Evolutionary conservation across 805 yeast genomes (phyloP), one percentile per base, ranked within the genome.

Genomic region (Kuraishia cidri): DNA sequence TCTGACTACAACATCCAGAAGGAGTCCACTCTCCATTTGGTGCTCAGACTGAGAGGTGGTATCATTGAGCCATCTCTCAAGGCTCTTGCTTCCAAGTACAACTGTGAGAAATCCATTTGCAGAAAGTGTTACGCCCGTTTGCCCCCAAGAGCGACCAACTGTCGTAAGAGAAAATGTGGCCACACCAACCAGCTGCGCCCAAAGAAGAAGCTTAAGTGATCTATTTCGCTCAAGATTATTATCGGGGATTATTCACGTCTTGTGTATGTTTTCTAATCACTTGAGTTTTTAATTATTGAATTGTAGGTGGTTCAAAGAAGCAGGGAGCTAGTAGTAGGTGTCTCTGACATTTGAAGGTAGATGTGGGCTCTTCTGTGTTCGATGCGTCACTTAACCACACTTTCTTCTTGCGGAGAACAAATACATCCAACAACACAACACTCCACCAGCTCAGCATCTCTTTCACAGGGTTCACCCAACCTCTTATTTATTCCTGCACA

Each of bases 131-230:
- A 92, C 82, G 97, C 98, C 60, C 92, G 98, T 80, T 88, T 92
- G 65, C 98, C 98, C 64, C 96, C 98, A 73, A 94, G 97, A 84
- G 98, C 98, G 59, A 92, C 97, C 72, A 92, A 92, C 96, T 92
- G 98, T 82, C 87, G 98, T 79, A 92, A 92, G 97, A 87, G 97
- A 86, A 92, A 92, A 82, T 92, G 98, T 75, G 98, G 98, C 64
- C 98, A 92, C 94, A 78, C 96, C 68, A 92, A 92, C 81, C 98
- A 92, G 79, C 85, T 92, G 72, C 87, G 98, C 79, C 97, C 97
- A 74, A 92, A 90, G 94, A 90, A 90, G 94, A 90, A 90, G 88
- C 79, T 86, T 68, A 87, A 88, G 79, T 88, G 73, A 71, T 65
- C 71, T 62, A 56, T 61, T 64, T 64, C 63, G 31, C 31, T 16